A percentile compares a stretch with the other conserved stretches of the same genome.
Conservation (phyloP, 2,329 filamentous ascomycete species). For the Xylariaceae sp. region DNA sequence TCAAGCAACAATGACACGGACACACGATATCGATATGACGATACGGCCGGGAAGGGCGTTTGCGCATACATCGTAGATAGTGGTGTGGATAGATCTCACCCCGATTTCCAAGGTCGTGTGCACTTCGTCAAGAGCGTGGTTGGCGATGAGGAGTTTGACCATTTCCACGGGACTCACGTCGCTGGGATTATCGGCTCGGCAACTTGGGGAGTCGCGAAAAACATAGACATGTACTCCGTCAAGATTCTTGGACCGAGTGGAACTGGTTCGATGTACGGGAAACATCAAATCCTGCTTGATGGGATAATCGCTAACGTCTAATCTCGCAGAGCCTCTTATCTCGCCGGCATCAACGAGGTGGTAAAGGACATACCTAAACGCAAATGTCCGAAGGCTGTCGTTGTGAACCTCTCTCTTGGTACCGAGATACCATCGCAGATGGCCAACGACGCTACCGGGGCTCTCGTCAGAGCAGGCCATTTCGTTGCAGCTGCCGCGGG, state of each 20-base stretch:
- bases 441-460: constrained; percentile 47
- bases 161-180: constrained; percentile 44
- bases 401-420: constrained; percentile 55
- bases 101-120: constrained; percentile 42
- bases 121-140: constrained; percentile 28
- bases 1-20: constrained; percentile 36
- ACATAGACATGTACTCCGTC: constrained; percentile 39
- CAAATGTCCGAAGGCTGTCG: constrained; percentile 38
- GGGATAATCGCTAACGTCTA: neutral
- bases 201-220: constrained; percentile 46
- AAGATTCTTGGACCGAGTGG: constrained; percentile 39
- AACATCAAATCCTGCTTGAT: constrained; percentile 19
- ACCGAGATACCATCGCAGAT: constrained; percentile 37
- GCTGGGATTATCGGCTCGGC: constrained; percentile 33
- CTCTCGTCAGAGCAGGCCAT: constrained; percentile 43
- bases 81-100: constrained; percentile 46
- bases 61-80: constrained; percentile 55
- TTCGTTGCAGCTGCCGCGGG: constrained; percentile 54
- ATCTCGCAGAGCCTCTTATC: constrained; percentile 22
- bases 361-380: constrained; percentile 40
- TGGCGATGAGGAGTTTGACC: constrained; percentile 31
- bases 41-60: constrained; percentile 37
- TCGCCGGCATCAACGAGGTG: constrained; percentile 36
- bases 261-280: constrained; percentile 25
- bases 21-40: constrained; percentile 41